Conservation (phyloP, 768 basidiomycete species). For the Pisolithus tinctorius region DNA sequence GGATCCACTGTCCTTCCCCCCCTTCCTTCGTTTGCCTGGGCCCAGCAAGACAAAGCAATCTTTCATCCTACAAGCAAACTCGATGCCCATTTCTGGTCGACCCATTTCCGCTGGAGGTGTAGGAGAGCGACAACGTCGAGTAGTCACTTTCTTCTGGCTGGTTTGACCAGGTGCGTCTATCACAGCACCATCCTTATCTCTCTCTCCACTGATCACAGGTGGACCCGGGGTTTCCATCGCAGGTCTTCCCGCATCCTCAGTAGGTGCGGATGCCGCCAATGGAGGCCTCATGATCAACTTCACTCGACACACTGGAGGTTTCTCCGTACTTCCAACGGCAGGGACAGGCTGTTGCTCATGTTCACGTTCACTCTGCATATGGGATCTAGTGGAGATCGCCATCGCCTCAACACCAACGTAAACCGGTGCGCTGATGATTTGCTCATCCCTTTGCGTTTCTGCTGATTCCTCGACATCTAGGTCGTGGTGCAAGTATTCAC, state of each 20-base stretch:
- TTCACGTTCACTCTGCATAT: no score
- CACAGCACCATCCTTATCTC: no score
- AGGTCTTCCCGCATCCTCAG: no score
- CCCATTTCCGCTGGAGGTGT: neutral
- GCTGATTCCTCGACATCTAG: neutral
- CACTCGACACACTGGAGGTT: no score
- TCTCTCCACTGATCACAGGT: no score
- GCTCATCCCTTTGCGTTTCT: no score
- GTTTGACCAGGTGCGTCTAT: no score
- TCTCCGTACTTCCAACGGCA: neutral
- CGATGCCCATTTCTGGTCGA: neutral
- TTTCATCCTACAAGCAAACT: slow-evolving; percentile 3
- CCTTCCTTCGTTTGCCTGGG: slow-evolving; percentile 13
- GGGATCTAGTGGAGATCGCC: neutral
- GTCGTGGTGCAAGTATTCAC: neutral
- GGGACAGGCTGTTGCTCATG: neutral
- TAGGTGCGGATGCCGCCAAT: no score
- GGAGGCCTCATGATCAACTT: no score
- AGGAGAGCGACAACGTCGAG: neutral
- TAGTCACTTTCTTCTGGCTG: no score
- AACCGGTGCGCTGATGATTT: neutral
- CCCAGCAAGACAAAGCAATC: slow-evolving; percentile 9
- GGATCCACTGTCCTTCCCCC: slow-evolving; percentile 1
- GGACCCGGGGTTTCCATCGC: no score
- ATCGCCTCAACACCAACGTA: neutral